Conservation (phyloP, 495 filamentous ascomycete species). For the Talaromyces proteolyticus region DNA sequence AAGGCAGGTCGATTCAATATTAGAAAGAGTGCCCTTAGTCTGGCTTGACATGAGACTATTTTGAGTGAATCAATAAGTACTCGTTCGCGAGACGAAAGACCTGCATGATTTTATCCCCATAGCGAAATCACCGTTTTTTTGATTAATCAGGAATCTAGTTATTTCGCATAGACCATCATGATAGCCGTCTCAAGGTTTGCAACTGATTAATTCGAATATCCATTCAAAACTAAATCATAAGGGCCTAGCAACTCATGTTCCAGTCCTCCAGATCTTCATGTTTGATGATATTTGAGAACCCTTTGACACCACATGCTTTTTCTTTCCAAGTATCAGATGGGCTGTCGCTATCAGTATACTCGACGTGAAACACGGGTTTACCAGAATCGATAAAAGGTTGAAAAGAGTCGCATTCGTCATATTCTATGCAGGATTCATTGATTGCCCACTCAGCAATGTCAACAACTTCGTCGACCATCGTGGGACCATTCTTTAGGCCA, state of each 20-base stretch:
- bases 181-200: too few species aligned
- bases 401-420: slow-evolving; percentile 37
- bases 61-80: too few species aligned
- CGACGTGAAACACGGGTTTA: slow-evolving; percentile 58
- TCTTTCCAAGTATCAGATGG: neutral
- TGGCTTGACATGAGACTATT: too few species aligned
- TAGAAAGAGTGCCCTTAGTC: too few species aligned
- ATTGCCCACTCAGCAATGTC: slow-evolving; percentile 42
- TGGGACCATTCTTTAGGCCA: slow-evolving; percentile 49
- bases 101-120: too few species aligned
- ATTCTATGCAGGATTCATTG: slow-evolving; percentile 51
- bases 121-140: too few species aligned
- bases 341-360: slow-evolving; percentile 27
- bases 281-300: neutral
- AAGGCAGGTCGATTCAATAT: too few species aligned
- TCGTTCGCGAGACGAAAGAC: too few species aligned
- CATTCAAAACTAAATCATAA: too few species aligned
- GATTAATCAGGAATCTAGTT: too few species aligned
- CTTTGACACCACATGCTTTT: neutral
- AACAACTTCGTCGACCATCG: slow-evolving; percentile 39
- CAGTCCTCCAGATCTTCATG: neutral
- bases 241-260: neutral
- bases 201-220: too few species aligned
- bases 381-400: slow-evolving; percentile 39
- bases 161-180: too few species aligned